phyloP scores from a whole-genome alignment of 2,329 filamentous ascomycete species.

The Thermomyces lanuginosus region DNA sequence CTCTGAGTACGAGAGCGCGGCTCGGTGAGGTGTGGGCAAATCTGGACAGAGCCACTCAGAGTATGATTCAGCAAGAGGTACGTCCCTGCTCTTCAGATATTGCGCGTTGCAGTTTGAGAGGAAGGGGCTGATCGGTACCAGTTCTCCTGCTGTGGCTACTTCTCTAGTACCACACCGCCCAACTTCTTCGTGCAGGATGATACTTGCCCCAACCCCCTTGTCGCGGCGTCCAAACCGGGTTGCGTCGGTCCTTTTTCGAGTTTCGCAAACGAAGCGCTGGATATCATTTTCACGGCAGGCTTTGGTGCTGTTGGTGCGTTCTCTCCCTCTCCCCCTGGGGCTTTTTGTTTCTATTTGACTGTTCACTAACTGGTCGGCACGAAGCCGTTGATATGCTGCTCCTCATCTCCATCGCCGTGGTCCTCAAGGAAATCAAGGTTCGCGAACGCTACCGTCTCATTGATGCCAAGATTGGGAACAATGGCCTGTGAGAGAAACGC shows the following conservation, averaged over 20 bases:
- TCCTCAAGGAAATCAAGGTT: conserved; percentile 68
- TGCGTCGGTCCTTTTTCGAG: conserved; percentile 52
- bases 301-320: conserved; percentile 58
- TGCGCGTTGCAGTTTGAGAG: neutral
- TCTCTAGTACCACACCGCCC: conserved; percentile 53
- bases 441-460: conserved; percentile 63
- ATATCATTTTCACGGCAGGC: conserved; percentile 60
- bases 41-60: conserved; percentile 43
- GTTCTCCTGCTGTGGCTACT: conserved; percentile 70
- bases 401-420: conserved; percentile 54
- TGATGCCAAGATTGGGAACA: conserved; percentile 55
- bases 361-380: conserved; percentile 2
- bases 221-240: conserved; percentile 52
- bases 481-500: neutral
- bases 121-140: conserved; percentile 18
- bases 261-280: conserved; percentile 55
- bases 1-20: conserved; percentile 48
- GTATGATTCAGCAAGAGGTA: conserved; percentile 54
- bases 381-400: conserved; percentile 48
- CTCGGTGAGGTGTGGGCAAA: conserved; percentile 45
- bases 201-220: conserved; percentile 52
- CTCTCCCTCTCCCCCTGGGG: neutral
- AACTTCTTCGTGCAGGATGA: conserved; percentile 56
- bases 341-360: neutral
- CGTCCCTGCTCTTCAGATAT: conserved; percentile 9